These are phyloP conservation scores for Corylus avellana DNA, from an alignment of 306 rosid genomes.

Conservation along the genomic window DNA sequence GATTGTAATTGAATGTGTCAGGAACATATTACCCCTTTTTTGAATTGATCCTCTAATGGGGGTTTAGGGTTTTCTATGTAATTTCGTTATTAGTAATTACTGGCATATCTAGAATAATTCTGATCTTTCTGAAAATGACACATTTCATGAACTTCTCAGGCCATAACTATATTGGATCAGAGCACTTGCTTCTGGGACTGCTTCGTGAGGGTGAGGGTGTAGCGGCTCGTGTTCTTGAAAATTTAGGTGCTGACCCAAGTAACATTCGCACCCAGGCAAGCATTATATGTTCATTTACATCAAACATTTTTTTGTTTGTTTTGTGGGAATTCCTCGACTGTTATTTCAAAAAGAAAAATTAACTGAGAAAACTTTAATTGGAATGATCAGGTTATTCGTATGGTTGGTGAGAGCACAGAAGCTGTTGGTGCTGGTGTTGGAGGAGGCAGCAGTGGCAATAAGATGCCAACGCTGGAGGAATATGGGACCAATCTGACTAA, in stretches of 20 bases:
- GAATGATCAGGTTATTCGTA: constrained; percentile 81
- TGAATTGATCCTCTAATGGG: background rate
- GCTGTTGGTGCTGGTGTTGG: constrained; percentile 90
- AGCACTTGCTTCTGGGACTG: constrained; percentile 95
- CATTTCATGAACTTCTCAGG: constrained; percentile 46
- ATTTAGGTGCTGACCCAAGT: constrained; percentile 89
- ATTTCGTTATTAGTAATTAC: background rate
- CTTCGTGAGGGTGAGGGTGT: constrained; percentile 99
- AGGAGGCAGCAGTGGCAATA: constrained; percentile 79
- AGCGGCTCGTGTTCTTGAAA: constrained; percentile 97
- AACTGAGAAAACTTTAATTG: constrained; percentile 10
- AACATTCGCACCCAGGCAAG: constrained; percentile 95
- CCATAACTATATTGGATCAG: constrained; percentile 94
- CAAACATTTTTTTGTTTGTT: background rate
- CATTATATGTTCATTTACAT: background rate
- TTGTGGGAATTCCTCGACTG: background rate
- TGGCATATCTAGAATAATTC: background rate
- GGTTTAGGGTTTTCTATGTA: constrained; percentile 3
- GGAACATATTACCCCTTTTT: background rate
- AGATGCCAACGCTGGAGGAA: constrained; percentile 98
- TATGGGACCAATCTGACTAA: constrained; percentile 95
- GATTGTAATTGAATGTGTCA: background rate
- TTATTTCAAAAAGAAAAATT: background rate
- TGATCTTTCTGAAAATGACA: constrained; percentile 12
- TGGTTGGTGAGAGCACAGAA: constrained; percentile 99